These are phyloP conservation scores for Cichorium intybus DNA, from an alignment of 140 eudicot species.

Conservation along the genomic window DNA sequence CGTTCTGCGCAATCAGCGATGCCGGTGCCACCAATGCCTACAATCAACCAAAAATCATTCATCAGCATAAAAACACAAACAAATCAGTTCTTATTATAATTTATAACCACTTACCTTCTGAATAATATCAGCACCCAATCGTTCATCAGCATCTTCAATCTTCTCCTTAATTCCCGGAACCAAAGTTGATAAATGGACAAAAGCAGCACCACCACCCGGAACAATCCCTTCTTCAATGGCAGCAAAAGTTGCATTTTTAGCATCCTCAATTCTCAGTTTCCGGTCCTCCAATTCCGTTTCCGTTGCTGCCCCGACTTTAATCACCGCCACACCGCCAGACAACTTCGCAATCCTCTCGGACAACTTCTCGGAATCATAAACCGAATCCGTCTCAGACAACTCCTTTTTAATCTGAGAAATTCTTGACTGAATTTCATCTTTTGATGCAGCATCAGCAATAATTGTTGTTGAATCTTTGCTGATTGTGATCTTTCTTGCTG, in stretches of 20 bases:
- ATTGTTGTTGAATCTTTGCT: constrained; percentile 71
- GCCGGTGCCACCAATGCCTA: constrained; percentile 88
- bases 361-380: constrained; percentile 68
- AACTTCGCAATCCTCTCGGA: constrained; percentile 83
- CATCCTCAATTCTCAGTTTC: constrained; percentile 81
- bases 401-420: constrained; percentile 75
- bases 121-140: constrained; percentile 80
- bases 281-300: constrained; percentile 88
- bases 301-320: constrained; percentile 90
- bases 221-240: constrained; percentile 91
- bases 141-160: constrained; percentile 73
- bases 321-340: constrained; percentile 86
- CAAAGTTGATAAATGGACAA: constrained; percentile 60
- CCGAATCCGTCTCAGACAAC: constrained; percentile 62
- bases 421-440: constrained; percentile 84
- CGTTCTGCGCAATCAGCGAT: constrained; percentile 70
- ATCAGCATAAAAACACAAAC: not conserved
- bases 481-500: constrained; percentile 71
- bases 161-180: constrained; percentile 74
- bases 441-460: constrained; percentile 90
- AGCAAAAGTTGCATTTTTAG: constrained; percentile 88
- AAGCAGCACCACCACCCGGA: constrained; percentile 94
- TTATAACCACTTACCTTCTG: constrained; percentile 50
- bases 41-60: not conserved
- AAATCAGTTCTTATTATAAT: too few species aligned